Evolutionary conservation across 2,329 filamentous ascomycete species (phyloP).

Genomic region (Berkeleyomyces basicola): DNA sequence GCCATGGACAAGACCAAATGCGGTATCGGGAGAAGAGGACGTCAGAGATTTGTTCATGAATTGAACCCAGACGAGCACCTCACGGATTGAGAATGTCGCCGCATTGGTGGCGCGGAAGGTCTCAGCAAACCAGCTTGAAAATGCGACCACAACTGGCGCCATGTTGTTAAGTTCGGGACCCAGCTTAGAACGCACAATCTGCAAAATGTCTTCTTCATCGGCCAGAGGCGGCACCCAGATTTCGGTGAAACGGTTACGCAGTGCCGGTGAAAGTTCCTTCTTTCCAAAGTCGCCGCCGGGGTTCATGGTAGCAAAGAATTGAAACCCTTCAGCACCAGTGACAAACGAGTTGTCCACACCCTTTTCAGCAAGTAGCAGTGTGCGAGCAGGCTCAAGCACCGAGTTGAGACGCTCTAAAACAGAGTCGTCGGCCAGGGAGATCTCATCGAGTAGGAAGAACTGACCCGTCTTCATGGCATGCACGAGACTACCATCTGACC

Average conservation of each 20-base stretch:
- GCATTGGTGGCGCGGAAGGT: conserved; percentile 40
- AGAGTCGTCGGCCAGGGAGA: conserved; percentile 93
- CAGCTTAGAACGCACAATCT: conserved; percentile 72
- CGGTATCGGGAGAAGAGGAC: conserved; percentile 23
- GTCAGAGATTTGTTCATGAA: conserved; percentile 62
- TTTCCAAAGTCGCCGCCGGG: conserved; percentile 97
- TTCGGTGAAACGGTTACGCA: conserved; percentile 94
- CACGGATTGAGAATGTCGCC: conserved; percentile 60
- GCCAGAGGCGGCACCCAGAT: conserved; percentile 92
- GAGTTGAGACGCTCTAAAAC: conserved; percentile 93
- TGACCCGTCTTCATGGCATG: conserved; percentile 82
- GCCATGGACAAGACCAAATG: conserved; percentile 52
- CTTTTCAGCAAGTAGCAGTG: conserved; percentile 83
- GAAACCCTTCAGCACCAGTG: conserved; percentile 60
- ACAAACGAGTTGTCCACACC: conserved; percentile 71
- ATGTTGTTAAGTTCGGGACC: conserved; percentile 35
- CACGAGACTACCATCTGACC: conserved; percentile 85
- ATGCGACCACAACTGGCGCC: conserved; percentile 58
- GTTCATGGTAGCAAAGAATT: conserved; percentile 98
- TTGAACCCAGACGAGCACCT: conserved; percentile 81
- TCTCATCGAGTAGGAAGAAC: conserved; percentile 91
- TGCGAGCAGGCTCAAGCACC: conserved; percentile 76
- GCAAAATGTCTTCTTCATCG: conserved; percentile 66
- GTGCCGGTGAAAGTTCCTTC: conserved; percentile 83
- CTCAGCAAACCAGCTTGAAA: conserved; percentile 83